Evolutionary conservation across 805 yeast genomes (phyloP), one percentile per base, ranked within the genome.

Genomic region (Yamadazyma endophytica): DNA sequence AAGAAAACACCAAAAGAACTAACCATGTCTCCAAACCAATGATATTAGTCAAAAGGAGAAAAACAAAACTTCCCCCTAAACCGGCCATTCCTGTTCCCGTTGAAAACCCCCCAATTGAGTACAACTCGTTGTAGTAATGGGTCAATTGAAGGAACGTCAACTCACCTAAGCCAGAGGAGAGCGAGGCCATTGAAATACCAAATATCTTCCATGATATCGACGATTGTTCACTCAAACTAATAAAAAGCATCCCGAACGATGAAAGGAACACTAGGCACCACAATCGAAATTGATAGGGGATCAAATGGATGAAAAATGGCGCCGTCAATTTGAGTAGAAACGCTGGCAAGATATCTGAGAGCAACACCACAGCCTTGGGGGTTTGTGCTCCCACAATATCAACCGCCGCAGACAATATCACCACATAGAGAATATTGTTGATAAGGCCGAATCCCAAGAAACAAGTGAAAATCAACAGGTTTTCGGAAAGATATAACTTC

Each of bases 31-130:
- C 56, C 2, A 86, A 36, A 1, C 75, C 67, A 14, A 84, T 28
- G 49, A 87, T 60, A 1, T 90, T 81, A 0, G 97, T 90, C 45
- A 85, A 39, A 1, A 82, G 43, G 70, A 90, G 47, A 49, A 75
- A 89, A 9, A 73, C 49, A 32, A 82, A 84, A 33, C 89, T 77
- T 0, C 97, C 98, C 13, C 75, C 70, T 4, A 90, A 54, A 0
- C 98, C 98, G 1, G 98, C 97, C 13, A 87, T 95, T 3, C 98
- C 97, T 0, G 97, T 90, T 1, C 98, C 98, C 6, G 88, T 75
- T 13, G 95, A 83, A 77, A 94, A 90, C 1, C 95, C 97, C 29
- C 80, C 77, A 27, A 90, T 62, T 4, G 94, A 66, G n/a, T 52
- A 43, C 12, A 67, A 65, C 13, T 66, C 70, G n/a, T 42, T 33